Conservation (phyloP, 305 asterid species). For the Fraxinus velutina region DNA sequence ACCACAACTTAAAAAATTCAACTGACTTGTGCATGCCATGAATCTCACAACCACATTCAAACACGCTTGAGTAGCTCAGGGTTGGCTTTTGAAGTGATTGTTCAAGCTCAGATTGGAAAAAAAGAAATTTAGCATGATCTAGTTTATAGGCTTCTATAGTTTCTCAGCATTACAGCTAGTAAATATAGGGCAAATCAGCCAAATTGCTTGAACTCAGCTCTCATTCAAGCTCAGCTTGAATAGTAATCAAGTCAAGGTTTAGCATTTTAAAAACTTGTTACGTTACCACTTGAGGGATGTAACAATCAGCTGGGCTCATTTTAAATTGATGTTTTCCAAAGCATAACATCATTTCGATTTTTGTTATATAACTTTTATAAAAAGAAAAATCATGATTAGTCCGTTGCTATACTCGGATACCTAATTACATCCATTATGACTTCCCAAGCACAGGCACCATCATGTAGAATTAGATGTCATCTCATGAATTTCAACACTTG, state of each 20-base stretch:
- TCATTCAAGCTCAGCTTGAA: not conserved
- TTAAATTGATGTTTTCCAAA: not conserved
- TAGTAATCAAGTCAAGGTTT: not conserved
- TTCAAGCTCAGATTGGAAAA: not conserved
- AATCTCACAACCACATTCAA: not conserved
- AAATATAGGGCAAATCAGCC: not conserved
- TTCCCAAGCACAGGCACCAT: not conserved
- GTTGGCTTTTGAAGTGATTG: not conserved
- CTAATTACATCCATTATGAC: not conserved
- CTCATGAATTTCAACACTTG: not conserved
- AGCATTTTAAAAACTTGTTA: not conserved
- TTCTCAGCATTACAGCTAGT: not conserved
- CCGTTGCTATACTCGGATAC: not conserved
- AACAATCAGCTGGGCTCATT: not conserved
- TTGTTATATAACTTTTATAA: not conserved
- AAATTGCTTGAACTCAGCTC: not conserved
- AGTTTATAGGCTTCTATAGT: not conserved
- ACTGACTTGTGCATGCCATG: conserved; percentile 10
- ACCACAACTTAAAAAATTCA: not conserved
- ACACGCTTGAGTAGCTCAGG: not conserved
- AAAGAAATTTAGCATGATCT: not conserved
- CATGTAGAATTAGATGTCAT: not conserved
- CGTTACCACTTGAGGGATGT: not conserved
- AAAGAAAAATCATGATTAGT: not conserved
- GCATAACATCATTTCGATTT: not conserved